Evolutionary conservation across 805 yeast species (phyloP), one percentile per base, ranked within the genome.

Genomic region (Hanseniaspora vineae): DNA sequence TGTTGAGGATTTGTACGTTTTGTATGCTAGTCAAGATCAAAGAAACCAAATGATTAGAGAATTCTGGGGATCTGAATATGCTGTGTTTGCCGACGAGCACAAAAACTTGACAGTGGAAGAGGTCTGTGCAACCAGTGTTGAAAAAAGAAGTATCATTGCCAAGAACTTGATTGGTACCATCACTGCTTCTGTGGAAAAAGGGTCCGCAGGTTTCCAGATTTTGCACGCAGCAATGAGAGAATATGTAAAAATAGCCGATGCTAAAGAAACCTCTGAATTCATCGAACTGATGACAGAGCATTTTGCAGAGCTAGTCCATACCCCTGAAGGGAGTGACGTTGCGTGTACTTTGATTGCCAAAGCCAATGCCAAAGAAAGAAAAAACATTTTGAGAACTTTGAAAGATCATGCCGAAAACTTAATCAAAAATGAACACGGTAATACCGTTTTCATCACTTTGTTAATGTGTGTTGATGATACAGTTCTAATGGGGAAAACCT

Each of bases 191-290:
- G 92, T 90, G 44, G 90, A 83, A 62, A 90, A 90, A 66, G 97
- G 97, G 6, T 87, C 96, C 2, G 83, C 95, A 23, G 97, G 97
- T 39, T 90, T 90, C 74, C 95, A 88, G 64, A 83, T 90, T 54
- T 76, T 90, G 62, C 97, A 90, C 65, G 95, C 96, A 37, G 96
- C 95, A 46, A 87, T 90, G 96, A 81, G 75, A 61, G 96, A 90
- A 64, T 87, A 84, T 58, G 76, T 79, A 44, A 76, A 80, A 52
- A 81, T 87, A 51, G 78, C 87, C 52, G 64, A 56, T 23, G 78
- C 74, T 43, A 72, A 75, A 40, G 90, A 86, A 63, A 76, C 80
- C 49, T 73, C 83, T 55, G 95, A 85, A 47, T 80, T 90, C 58
- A 77, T 88, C 55, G 96, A 88, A 51, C 68, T 87, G 42, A 69